Evolutionary conservation across 1,284 basidiomycete genomes (phyloP), one percentile per base, ranked within the genome.

Genomic region (Ustilago hordei): DNA sequence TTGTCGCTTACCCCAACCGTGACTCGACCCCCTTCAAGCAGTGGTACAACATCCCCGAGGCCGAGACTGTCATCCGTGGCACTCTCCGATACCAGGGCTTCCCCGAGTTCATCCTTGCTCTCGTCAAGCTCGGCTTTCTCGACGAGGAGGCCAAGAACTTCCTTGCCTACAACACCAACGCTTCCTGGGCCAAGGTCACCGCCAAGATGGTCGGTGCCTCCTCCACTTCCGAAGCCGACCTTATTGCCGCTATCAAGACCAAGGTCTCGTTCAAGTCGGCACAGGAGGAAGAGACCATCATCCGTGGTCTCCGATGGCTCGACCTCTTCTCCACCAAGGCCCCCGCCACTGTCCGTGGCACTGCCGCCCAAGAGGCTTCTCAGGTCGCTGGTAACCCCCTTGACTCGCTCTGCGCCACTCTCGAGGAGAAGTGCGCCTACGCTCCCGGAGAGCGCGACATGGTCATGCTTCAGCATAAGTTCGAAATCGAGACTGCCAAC

Each of bases 81-180:
- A 99, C 97, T 8, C 89, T 99, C 86, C 90, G 97, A 84, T 99
- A 96, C 89, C 94, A 95, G 86, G 95, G 95, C 69, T 98, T 98
- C 93, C 95, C 95, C n/a, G 92, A 94, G 87, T 97, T 99, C 87
- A 92, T 99, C 87, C 91, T 91, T 82, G 91, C 92, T 7, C 90
- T 98, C 75, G 95, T 97, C 57, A 89, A 93, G 84, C 89, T 98
- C 60, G 95, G 95, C 34, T 96, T 93, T 90, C 88, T 99, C 74
- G 90, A 94, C 85, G 91, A 92, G 79, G 88, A 88, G 35, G 89
- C 89, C 79, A 93, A 95, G 89, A 91, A 91, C 19, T 97, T 92
- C 91, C 88, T 83, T n/a, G 66, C 63, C 12, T 63, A 69, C 55
- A 63, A 58, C 47, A 60, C 72, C 60, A 73, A 75, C 45, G 76